Base-by-base conservation (phyloP, 129 eudicot species). In the Sambucus nigra region DNA sequence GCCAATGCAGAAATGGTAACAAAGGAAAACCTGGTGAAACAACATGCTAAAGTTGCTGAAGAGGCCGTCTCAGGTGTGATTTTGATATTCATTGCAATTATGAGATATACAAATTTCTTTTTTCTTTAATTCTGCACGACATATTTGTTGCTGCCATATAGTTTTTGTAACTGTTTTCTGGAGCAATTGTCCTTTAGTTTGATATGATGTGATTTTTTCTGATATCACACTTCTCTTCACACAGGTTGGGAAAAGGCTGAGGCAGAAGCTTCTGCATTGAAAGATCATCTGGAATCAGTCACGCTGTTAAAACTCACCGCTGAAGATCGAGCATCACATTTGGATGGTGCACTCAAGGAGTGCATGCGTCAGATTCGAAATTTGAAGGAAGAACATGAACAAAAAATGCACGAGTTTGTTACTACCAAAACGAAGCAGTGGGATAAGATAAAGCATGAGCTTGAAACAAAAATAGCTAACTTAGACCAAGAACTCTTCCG, bases 181-280 rank as follows among this genome's bases (percentile, higher is more conserved):
- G n/a, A n/a, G n/a, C n/a, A n/a, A n/a, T n/a, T n/a, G n/a, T n/a
- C n/a, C n/a, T n/a, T n/a, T n/a, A n/a, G n/a, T n/a, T n/a, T n/a
- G n/a, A n/a, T n/a, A n/a, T n/a, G n/a, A n/a, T n/a, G n/a, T n/a
- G n/a, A n/a, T n/a, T n/a, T n/a, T n/a, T n/a, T n/a, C n/a, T n/a
- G n/a, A n/a, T n/a, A n/a, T n/a, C n/a, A n/a, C n/a, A n/a, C n/a
- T 20, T 59, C 4, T 51, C 48, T 74, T 55, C n/a, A n/a, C 46
- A 24, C 65, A 92, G 99, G 99, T 51, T 92, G 99, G 99, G 99
- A 92, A 63, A 86, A 92, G 79, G 99, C 96, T 18, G 99, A 92
- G 47, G 73, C 96, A 19, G 99, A 92, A 75, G 91, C 99, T 63
- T 72, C 84, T 55, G 65, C 92, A 0, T 54, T 92, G 49, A 92